Evolutionary conservation across 768 basidiomycete genomes (phyloP), one percentile per base, ranked within the genome.

Genomic region (Psilocybe sp.): DNA sequence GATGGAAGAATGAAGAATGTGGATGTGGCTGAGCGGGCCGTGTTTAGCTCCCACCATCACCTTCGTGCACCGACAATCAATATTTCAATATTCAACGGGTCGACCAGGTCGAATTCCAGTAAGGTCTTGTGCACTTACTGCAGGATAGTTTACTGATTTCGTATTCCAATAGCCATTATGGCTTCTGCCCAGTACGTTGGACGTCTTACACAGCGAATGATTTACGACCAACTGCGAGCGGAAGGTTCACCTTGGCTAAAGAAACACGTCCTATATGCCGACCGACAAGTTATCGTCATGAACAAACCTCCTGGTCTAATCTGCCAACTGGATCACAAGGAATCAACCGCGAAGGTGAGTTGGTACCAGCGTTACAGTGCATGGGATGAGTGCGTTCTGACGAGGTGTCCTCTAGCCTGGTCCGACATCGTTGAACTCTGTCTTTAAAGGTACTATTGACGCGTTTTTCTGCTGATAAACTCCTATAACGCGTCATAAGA

Each of bases 291-390:
- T n/a, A 64, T 84, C 14, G 71, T 84, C 6, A 55, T 84, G 37
- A 81, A 84, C 58, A 87, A 87, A 59, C 83, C 84, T 3, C 71
- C 80, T 3, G 77, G 73, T 16, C 67, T 86, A 37, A 61, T 81
- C 11, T 82, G 79, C 49, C 84, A 85, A 64, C 59, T 73, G 44
- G 60, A 64, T 38, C 44, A 60, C 11, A 46, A 50, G 37, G n/a
- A 50, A 57, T 34, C 35, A 31, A 47, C 44, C 31, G 41, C 38
- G 23, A 45, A 61, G 37, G 65, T 64, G 40, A 35, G 60, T 58
- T 44, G 20, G 43, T 40, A 40, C 34, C 41, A 12, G 36, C 50
- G 44, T 37, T 28, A 37, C 18, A 34, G 9, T 49, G 18, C 50
- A 12, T 50, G 50, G 60, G 50, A 54, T 12, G 12, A 49, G 34